Evolutionary conservation across 2,329 filamentous ascomycete species (phyloP).

Genomic region (Dothidotthia symphoricarpi): DNA sequence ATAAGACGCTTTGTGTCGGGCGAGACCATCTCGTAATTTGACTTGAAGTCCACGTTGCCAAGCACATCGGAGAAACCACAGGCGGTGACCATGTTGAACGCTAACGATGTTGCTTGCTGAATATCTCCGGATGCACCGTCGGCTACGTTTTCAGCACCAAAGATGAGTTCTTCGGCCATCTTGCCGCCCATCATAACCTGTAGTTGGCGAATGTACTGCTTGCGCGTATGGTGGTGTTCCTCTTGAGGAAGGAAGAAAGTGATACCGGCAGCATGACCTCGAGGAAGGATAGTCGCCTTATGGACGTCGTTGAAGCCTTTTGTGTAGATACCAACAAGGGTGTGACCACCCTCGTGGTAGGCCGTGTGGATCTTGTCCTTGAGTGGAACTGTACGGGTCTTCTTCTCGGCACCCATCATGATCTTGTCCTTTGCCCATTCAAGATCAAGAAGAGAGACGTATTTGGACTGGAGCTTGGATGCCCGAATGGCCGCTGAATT

Average conservation of each 20-base stretch:
- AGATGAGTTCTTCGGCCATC: conserved; percentile 87
- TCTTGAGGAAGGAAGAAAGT: conserved; percentile 90
- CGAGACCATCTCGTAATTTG: conserved; percentile 77
- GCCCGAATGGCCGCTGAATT: conserved; percentile 95
- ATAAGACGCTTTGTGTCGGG: conserved; percentile 83
- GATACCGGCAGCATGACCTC: conserved; percentile 80
- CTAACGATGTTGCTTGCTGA: conserved; percentile 73
- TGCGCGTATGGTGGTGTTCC: conserved; percentile 75
- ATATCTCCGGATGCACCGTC: conserved; percentile 85
- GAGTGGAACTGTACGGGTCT: conserved; percentile 82
- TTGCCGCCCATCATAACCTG: conserved; percentile 83
- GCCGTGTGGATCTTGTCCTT: conserved; percentile 96
- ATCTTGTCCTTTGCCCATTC: conserved; percentile 99
- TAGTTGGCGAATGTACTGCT: conserved; percentile 76
- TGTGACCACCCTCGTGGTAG: conserved; percentile 94
- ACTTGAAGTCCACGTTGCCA: conserved; percentile 84
- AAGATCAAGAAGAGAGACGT: conserved; percentile 76
- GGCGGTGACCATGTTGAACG: conserved; percentile 83
- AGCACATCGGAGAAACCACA: conserved; percentile 87
- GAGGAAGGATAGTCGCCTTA: conserved; percentile 95
- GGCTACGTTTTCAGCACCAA: conserved; percentile 86
- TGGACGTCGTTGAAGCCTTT: conserved; percentile 76
- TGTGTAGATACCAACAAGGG: conserved; percentile 82
- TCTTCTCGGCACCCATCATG: conserved; percentile 91
- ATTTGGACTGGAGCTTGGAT: conserved; percentile 76